Conservation (phyloP, 352 stramenopile genomes). For the Globisporangium lucens region DNA sequence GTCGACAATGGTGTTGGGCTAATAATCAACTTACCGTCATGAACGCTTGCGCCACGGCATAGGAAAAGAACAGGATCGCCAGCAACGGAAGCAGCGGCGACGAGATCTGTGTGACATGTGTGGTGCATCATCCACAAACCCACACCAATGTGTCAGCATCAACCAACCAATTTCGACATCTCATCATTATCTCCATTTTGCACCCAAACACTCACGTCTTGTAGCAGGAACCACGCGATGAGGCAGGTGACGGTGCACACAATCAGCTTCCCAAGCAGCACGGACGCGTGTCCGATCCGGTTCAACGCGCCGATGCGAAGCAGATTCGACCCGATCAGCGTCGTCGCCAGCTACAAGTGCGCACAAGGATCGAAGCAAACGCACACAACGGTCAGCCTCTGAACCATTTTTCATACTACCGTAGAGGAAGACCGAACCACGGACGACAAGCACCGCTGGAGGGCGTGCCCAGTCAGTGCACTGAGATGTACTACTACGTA, state of each 20-base stretch:
- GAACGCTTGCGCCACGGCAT: conserved; percentile 74
- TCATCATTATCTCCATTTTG: not conserved
- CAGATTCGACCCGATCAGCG: conserved; percentile 29
- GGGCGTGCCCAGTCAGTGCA: no score
- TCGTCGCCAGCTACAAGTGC: conserved; percentile 16
- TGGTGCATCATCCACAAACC: not conserved
- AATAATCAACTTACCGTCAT: conserved; percentile 56
- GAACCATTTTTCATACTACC: not conserved
- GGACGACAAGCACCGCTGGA: no score
- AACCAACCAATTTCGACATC: not conserved
- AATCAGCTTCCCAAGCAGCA: conserved; percentile 54
- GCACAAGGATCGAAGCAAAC: not conserved
- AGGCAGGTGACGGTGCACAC: conserved; percentile 69
- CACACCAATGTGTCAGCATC: not conserved
- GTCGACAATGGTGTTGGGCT: not conserved
- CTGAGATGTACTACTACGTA: no score
- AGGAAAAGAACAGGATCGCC: conserved; percentile 68
- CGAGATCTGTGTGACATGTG: conserved; percentile 26
- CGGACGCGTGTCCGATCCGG: conserved; percentile 30
- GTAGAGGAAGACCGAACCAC: not conserved
- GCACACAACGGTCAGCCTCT: not conserved
- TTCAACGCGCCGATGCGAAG: conserved; percentile 28
- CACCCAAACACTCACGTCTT: conserved; percentile 34
- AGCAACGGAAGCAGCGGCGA: conserved; percentile 66
- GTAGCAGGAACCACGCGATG: conserved; percentile 67